Percentiles rank a stretch among this genome's conserved stretches.
Conservation (phyloP, 2,329 filamentous ascomycete species). For the Calonectria crousiana region DNA sequence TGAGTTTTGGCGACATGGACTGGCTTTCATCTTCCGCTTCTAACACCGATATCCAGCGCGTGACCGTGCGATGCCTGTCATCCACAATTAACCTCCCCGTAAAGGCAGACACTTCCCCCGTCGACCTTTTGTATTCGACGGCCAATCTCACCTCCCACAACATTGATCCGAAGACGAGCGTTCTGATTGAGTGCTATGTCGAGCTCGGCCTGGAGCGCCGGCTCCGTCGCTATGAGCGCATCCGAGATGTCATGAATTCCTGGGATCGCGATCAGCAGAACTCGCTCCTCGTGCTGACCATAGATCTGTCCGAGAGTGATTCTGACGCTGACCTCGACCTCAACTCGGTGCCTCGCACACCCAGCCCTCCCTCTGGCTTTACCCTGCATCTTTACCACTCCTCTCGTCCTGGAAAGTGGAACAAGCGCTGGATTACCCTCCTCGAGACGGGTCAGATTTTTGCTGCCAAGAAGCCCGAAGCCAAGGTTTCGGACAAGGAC, state of each 20-base stretch:
- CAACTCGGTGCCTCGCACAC: conserved; percentile 68
- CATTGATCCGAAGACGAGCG: conserved; percentile 73
- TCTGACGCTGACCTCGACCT: conserved; percentile 72
- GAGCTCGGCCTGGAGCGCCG: conserved; percentile 84
- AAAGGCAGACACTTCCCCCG: conserved; percentile 78
- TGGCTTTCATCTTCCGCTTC: conserved; percentile 1
- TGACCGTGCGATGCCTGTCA: conserved; percentile 79
- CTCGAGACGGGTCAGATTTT: conserved; percentile 78
- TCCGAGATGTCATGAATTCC: conserved; percentile 91
- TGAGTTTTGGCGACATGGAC: conserved; percentile 56
- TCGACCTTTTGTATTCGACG: conserved; percentile 78
- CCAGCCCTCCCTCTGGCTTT: conserved; percentile 73
- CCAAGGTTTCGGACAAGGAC: conserved; percentile 73
- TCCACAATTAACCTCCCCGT: conserved; percentile 79
- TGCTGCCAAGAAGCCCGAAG: conserved; percentile 77
- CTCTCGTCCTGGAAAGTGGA: conserved; percentile 87
- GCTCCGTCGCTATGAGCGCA: conserved; percentile 85
- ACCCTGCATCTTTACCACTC: conserved; percentile 84
- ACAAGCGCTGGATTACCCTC: conserved; percentile 84
- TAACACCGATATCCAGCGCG: conserved; percentile 61
- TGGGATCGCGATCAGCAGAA: conserved; percentile 90
- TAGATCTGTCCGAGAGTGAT: conserved; percentile 66
- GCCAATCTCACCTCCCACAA: conserved; percentile 71
- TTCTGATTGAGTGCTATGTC: conserved; percentile 83
- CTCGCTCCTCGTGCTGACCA: conserved; percentile 74